Conservation (phyloP, 2,329 filamentous ascomycete species). For the Alternaria gansuensis region DNA sequence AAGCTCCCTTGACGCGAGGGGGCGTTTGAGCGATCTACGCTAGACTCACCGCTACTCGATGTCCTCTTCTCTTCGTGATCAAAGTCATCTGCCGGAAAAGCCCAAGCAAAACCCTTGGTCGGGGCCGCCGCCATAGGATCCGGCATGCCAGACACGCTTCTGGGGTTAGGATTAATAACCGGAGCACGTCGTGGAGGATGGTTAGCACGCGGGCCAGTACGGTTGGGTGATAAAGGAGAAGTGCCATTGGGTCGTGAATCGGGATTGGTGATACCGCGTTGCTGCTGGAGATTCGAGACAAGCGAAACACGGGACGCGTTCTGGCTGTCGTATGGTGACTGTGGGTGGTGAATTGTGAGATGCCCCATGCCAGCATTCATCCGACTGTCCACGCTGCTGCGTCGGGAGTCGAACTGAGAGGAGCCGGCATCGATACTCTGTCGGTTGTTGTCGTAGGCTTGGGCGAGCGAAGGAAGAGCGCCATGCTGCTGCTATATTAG, state of each 20-base stretch:
- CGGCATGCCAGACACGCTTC: slow-evolving; percentile 71
- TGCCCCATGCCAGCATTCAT: slow-evolving; percentile 77
- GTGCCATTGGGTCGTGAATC: slow-evolving; percentile 55
- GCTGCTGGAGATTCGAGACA: slow-evolving; percentile 73
- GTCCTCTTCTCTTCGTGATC: slow-evolving; percentile 62
- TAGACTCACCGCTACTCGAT: slow-evolving; percentile 60
- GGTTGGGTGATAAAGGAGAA: slow-evolving; percentile 58
- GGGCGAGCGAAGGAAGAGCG: slow-evolving; percentile 66
- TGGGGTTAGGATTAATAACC: slow-evolving; percentile 73
- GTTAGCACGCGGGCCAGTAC: slow-evolving; percentile 46
- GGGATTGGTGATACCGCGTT: slow-evolving; percentile 56
- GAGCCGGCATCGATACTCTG: slow-evolving; percentile 61
- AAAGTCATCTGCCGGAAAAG: slow-evolving; percentile 75
- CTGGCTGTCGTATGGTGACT: slow-evolving; percentile 77
- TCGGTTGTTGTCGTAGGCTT: slow-evolving; percentile 59
- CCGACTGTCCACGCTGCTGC: slow-evolving; percentile 82
- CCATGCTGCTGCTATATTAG: slow-evolving; percentile 43
- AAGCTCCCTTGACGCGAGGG: slow-evolving; percentile 79
- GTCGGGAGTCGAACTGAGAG: slow-evolving; percentile 66
- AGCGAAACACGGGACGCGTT: slow-evolving; percentile 80
- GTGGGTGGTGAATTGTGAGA: slow-evolving; percentile 71
- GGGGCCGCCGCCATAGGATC: slow-evolving; percentile 73
- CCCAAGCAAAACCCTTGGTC: slow-evolving; percentile 84
- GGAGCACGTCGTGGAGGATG: slow-evolving; percentile 69
- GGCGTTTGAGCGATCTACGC: slow-evolving; percentile 59